Evolutionary conservation across 2,329 filamentous ascomycete species (phyloP), one percentile per base, ranked within the genome.

Genomic region (Colletotrichum cereale): DNA sequence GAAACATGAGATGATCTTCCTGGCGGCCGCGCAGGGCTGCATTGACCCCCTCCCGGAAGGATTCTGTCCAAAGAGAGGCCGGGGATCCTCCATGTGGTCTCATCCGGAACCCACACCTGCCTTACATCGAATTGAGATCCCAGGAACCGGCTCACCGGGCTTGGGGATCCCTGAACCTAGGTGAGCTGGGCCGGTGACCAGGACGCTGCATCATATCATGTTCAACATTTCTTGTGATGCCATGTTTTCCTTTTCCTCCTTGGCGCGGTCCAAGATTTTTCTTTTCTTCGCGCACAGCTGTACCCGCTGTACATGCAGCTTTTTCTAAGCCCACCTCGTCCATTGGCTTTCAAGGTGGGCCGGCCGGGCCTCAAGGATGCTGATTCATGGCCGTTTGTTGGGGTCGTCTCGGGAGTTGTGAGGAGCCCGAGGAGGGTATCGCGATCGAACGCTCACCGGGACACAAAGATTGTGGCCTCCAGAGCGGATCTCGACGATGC

Each of bases 11-110:
- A 67, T 34, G 57, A 58, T 63, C 44, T 52, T 44, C 16, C 34
- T 11, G 21, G 50, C 31, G 62, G 40, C 40, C 31, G 40, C 62
- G 38, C 67, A 53, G 52, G 64, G 68, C 65, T 63, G 58, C 65
- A 62, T 68, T 71, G 64, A 53, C 57, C 64, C 42, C 57, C 18
- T 65, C 40, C 36, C 16, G 14, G 21, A 10, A 7, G 12, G 34
- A 16, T 62, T 42, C 40, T 62, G 48, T 66, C 69, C 69, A 72
- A 71, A 56, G 60, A 71, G 66, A 72, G 12, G 53, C 53, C 55
- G 4, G 14, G 26, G 47, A 70, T 70, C 42, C 14, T 40, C 66
- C 69, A 72, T 72, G 69, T 72, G 69, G 55, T 66, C 60, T 42
- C 31, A 36, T 18, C 40, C 12, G 48, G 44, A 70, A 34, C 24